Evolutionary conservation across 2,329 filamentous ascomycete genomes (phyloP).

Genomic region (Penicillium digitatum): DNA sequence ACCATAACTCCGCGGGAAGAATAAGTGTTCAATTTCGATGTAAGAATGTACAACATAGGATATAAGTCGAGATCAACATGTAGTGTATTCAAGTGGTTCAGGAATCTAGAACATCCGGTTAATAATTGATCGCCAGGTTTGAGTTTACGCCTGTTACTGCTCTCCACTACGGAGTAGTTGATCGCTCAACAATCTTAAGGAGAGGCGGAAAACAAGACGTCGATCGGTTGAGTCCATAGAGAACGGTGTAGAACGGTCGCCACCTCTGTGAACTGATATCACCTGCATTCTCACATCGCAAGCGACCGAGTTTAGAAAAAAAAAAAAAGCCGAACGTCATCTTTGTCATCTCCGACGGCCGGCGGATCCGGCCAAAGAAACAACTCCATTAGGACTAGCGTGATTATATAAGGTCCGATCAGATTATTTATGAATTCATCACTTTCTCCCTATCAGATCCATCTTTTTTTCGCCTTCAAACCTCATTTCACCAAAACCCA

Average conservation of each 20-base stretch:
- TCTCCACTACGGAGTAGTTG: slow-evolving; percentile 24
- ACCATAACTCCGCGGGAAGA: neutral
- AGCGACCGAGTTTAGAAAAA: too few relatives aligned
- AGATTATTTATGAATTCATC: slow-evolving; percentile 31
- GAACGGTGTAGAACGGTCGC: slow-evolving; percentile 14
- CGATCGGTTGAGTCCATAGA: slow-evolving; percentile 15
- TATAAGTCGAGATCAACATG: too few relatives aligned
- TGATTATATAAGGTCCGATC: slow-evolving; percentile 20
- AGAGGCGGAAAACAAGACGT: slow-evolving; percentile 17
- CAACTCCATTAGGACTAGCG: slow-evolving; percentile 18
- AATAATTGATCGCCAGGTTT: neutral
- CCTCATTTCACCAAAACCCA: neutral
- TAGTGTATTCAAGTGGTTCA: neutral
- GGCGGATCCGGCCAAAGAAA: slow-evolving; percentile 17
- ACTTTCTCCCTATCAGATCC: slow-evolving; percentile 22
- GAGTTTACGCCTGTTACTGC: neutral
- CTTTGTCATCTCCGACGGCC: slow-evolving; percentile 25
- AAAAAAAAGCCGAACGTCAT: neutral
- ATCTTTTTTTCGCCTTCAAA: slow-evolving; percentile 16
- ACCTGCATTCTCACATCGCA: slow-evolving; percentile 6
- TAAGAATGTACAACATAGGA: too few relatives aligned
- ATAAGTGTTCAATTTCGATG: neutral
- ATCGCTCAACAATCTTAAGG: slow-evolving; percentile 12
- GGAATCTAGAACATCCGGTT: neutral
- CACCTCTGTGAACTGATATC: slow-evolving; percentile 18